Base-by-base conservation (phyloP, 2,329 filamentous ascomycete genomes). In the Dactylellina sp. region DNA sequence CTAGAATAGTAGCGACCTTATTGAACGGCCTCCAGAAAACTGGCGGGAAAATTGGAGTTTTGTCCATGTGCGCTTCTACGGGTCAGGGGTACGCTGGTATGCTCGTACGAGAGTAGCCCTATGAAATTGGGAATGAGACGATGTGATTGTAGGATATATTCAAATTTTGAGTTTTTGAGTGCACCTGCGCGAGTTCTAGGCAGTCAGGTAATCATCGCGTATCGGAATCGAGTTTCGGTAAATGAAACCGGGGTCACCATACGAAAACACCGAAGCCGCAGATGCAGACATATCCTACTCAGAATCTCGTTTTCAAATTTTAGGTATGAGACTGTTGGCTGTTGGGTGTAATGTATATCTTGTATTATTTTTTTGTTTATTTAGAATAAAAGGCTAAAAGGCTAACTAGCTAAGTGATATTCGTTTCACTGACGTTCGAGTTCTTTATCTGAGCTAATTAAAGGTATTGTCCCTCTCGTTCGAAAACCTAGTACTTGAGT, bases 31-130 rank as follows among this genome's bases (percentile, higher is more conserved):
- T 91, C 87, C 83, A 87, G 81, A 82, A 91, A 77, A 85, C 85
- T 62, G 86, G 88, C 0, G 85, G 90, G 70, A 85, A 94, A 81
- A 84, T 96, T 52, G 93, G 93, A 77, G 91, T 97, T 47, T 87
- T 96, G 64, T 95, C 90, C 79, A 96, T 97, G 91, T 97, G 93
- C 81, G 87, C 93, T 71, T 90, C 90, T 14, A 92, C 90, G 0
- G 89, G 89, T n/a, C 91, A 91, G 89, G 89, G 89, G 14, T 90
- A 91, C 86, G 88, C 88, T 1, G 87, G 86, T 24, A 80, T 89
- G 81, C 89, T 90, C 81, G 87, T 89, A 56, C 82, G 86, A 77
- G 88, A 90, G 81, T 89, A 52, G 28, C 28, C 28, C 28, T 32
- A 32, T 32, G 84, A 77, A 50, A 22, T 35, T 50, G 47, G 56